phyloP scores from a whole-genome alignment of 1,284 basidiomycete species.

The Pascua guehoae region DNA sequence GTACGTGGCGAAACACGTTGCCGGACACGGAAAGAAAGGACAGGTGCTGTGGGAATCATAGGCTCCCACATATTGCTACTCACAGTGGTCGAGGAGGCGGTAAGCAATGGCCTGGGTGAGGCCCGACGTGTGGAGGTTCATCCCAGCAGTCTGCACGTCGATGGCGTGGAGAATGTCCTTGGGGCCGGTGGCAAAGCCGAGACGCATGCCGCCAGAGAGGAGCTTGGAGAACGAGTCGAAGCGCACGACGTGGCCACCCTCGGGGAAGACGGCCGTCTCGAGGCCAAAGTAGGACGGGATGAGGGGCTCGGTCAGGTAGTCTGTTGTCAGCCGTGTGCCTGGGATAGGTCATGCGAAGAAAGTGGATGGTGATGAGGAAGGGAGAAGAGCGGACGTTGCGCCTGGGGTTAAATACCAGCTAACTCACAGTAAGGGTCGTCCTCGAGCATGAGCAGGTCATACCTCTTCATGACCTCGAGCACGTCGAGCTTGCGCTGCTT shows the following conservation, averaged over 20 bases:
- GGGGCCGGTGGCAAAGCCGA: constrained; percentile 78
- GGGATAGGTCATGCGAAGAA: background rate
- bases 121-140: constrained; percentile 75
- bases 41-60: too few relatives aligned
- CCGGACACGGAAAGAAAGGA: too few relatives aligned
- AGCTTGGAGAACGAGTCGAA: constrained; percentile 89
- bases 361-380: too few relatives aligned
- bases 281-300: constrained; percentile 73
- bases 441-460: constrained; percentile 81
- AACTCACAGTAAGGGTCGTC: constrained; percentile 69
- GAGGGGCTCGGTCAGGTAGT: constrained; percentile 56
- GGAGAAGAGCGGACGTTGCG: too few relatives aligned
- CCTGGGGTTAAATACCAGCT: too few relatives aligned
- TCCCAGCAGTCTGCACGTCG: constrained; percentile 56
- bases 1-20: too few relatives aligned
- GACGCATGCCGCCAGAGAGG: constrained; percentile 63
- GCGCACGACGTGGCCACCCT: constrained; percentile 70
- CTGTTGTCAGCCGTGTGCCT: constrained; percentile 43
- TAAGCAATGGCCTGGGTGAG: constrained; percentile 73
- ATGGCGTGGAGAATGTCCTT: constrained; percentile 68
- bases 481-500: constrained; percentile 72
- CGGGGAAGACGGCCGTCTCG: constrained; percentile 54
- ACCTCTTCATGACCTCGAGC: constrained; percentile 66
- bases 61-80: constrained; percentile 2
- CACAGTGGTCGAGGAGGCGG: constrained; percentile 67